These are phyloP conservation scores for Nigrograna mackinnonii DNA, from an alignment of 2,329 filamentous ascomycete genomes.

Conservation along the genomic window DNA sequence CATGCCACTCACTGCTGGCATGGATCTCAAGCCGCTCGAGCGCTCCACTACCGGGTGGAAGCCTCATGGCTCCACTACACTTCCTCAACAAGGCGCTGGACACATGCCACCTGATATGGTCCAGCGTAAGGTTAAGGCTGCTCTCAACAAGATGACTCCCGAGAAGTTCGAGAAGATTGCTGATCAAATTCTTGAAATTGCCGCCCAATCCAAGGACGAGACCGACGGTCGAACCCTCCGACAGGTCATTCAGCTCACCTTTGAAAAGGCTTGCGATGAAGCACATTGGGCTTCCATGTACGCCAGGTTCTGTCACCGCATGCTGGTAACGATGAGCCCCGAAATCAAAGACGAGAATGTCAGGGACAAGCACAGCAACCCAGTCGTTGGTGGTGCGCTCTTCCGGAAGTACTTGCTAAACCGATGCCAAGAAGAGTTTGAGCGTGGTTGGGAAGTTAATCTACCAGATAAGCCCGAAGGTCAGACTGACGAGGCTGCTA, in stretches of 20 bases:
- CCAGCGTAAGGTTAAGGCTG: conserved; percentile 97
- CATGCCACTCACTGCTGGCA: conserved; percentile 87
- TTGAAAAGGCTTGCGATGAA: conserved; percentile 98
- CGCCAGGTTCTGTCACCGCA: conserved; percentile 95
- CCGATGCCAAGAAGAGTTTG: conserved; percentile 97
- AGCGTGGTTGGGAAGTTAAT: conserved; percentile 94
- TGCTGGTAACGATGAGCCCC: conserved; percentile 92
- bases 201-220: conserved; percentile 94
- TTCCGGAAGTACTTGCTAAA: conserved; percentile 99
- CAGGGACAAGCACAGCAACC: conserved; percentile 82
- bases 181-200: conserved; percentile 89
- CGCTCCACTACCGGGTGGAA: conserved; percentile 84
- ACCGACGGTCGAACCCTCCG: conserved; percentile 90
- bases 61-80: conserved; percentile 61
- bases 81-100: conserved; percentile 31
- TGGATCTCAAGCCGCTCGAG: conserved; percentile 79
- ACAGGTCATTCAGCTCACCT: conserved; percentile 98
- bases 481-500: conserved; percentile 76
- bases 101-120: conserved; percentile 88
- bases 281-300: conserved; percentile 99
- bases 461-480: conserved; percentile 78
- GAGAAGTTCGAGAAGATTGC: conserved; percentile 98
- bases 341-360: conserved; percentile 97
- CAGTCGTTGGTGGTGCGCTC: conserved; percentile 88
- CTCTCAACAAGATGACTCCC: conserved; percentile 99